Evolutionary conservation across 2,329 filamentous ascomycete species (phyloP).

Genomic region (Emergomyces pasteurianus): DNA sequence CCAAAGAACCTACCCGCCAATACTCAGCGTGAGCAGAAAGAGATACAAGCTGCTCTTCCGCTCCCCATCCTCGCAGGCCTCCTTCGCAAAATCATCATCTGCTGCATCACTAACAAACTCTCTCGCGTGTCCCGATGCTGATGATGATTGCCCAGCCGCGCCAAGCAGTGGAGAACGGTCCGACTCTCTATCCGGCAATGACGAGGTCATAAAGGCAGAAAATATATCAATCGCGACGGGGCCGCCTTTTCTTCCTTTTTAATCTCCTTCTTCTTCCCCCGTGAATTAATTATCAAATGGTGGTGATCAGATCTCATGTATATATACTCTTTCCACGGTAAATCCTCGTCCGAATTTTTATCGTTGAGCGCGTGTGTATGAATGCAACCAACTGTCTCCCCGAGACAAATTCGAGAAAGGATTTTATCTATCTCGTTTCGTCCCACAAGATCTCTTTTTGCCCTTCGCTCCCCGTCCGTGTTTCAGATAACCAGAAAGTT

Average conservation of each 20-base stretch:
- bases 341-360: neutral
- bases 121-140: neutral
- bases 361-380: no score
- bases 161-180: slow-evolving; percentile 11
- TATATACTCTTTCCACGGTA: neutral
- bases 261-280: neutral
- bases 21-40: slow-evolving; percentile 70
- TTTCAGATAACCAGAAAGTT: no score
- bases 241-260: neutral
- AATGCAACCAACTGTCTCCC: no score
- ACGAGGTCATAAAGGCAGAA: neutral
- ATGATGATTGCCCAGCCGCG: neutral
- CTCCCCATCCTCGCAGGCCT: slow-evolving; percentile 40
- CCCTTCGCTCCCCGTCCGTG: no score
- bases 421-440: no score
- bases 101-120: slow-evolving; percentile 11
- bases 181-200: slow-evolving; percentile 7
- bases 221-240: neutral
- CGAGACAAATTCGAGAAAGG: no score
- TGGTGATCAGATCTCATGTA: neutral
- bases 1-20: slow-evolving; percentile 49
- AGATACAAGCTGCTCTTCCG: slow-evolving; percentile 77
- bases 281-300: neutral
- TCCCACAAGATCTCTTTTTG: no score
- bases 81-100: slow-evolving; percentile 18